Percentiles rank a stretch among this genome's conserved stretches.
These are phyloP conservation scores for Phaeodactylum tricornutum DNA, from an alignment of 108 stramenopile genomes.

Conservation along the genomic window DNA sequence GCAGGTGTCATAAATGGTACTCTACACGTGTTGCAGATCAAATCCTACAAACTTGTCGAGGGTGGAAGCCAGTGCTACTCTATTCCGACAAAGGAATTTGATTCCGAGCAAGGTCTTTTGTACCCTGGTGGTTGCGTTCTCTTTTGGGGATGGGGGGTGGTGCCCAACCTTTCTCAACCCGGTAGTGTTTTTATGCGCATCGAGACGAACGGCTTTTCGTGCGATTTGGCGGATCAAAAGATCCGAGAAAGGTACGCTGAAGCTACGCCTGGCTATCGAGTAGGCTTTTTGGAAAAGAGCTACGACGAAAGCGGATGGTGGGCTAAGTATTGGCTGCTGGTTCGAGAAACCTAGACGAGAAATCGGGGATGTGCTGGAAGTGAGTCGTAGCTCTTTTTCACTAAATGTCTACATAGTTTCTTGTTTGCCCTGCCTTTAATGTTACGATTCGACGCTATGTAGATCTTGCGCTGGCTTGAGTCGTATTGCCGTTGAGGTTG, in stretches of 20 bases:
- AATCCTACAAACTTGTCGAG: constrained; percentile 52
- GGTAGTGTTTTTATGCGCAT: constrained; percentile 64
- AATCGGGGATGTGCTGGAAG: too few relatives aligned
- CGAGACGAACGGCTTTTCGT: constrained; percentile 65
- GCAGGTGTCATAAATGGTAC: constrained; percentile 76
- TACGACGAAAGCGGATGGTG: constrained; percentile 71
- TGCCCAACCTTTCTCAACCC: constrained; percentile 50
- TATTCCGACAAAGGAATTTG: constrained; percentile 57
- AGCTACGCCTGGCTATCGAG: constrained; percentile 42
- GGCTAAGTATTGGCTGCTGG: constrained; percentile 79
- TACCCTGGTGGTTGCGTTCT: constrained; percentile 64
- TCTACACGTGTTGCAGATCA: constrained; percentile 53
- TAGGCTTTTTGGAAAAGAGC: constrained; percentile 70
- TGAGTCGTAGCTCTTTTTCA: too few relatives aligned
- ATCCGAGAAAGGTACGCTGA: constrained; percentile 32
- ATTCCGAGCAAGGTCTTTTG: constrained; percentile 45
- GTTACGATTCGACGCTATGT: too few relatives aligned
- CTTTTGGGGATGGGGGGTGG: constrained; percentile 68
- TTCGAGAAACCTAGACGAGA: too few relatives aligned
- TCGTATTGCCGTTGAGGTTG: too few relatives aligned
- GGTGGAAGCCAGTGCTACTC: constrained; percentile 66
- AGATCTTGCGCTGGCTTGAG: too few relatives aligned
- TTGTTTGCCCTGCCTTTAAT: too few relatives aligned
- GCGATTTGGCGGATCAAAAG: constrained; percentile 44
- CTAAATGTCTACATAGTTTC: too few relatives aligned